Percentiles rank a stretch among this genome's conserved stretches.
Conservation (phyloP, 169 alveolate genomes). For the Eimeria falciformis region DNA sequence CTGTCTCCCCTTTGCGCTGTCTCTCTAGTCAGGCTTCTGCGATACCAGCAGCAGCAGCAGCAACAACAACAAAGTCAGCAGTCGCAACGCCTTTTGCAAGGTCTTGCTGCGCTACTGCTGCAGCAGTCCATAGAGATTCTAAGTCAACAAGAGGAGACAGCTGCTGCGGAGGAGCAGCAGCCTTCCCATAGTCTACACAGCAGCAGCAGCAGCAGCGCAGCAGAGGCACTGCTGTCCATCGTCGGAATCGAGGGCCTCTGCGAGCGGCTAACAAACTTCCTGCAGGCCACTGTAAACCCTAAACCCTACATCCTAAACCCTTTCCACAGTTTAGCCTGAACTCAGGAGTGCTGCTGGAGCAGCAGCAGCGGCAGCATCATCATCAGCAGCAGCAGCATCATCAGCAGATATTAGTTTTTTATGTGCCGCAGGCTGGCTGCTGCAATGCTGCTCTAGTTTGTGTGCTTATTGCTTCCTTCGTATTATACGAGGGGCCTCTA, state of each 20-base stretch:
- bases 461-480: neutral
- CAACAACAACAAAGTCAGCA: neutral
- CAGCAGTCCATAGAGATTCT: conserved; percentile 30
- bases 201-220: conserved; percentile 50
- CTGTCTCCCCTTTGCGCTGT: conserved; percentile 9
- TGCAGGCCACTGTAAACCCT: conserved; percentile 21
- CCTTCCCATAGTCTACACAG: neutral
- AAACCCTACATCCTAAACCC: neutral
- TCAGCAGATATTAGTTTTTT: neutral
- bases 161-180: conserved; percentile 13
- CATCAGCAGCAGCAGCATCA: too few species aligned
- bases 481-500: neutral
- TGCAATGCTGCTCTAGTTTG: neutral
- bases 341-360: too few species aligned
- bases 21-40: conserved; percentile 37
- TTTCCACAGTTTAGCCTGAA: too few species aligned
- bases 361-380: too few species aligned
- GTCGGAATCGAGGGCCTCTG: conserved; percentile 38
- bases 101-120: conserved; percentile 28
- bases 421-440: neutral
- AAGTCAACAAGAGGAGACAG: conserved; percentile 14
- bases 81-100: conserved; percentile 23
- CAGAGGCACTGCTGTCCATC: neutral
- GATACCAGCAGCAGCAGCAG: conserved; percentile 37
- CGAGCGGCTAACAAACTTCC: neutral